Evolutionary conservation across 768 basidiomycete species (phyloP), one percentile per base, ranked within the genome.

Genomic region (Tylopilus plumbeoviolaceoides): DNA sequence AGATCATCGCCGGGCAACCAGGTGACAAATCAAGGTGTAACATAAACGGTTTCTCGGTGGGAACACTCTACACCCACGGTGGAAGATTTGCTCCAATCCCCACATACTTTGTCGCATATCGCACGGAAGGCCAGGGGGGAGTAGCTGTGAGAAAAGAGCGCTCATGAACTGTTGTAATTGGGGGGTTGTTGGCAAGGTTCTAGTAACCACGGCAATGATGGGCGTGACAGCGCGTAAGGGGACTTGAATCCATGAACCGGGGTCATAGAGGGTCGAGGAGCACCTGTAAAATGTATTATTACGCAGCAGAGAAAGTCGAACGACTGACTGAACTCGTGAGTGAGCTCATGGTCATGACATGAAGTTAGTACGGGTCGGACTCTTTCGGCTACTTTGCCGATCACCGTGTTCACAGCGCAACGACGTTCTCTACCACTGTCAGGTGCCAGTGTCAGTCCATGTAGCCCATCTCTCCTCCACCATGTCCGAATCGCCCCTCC

Each of bases 401-500:
- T 48, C 28, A 40, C 44, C 27, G 45, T 52, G 50, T 48, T 48
- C 46, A 46, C 48, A 42, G 23, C 25, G 31, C 52, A 47, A 28
- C 35, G 12, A 35, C 11, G 12, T 30, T 48, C 41, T 43, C 48
- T 46, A n/a, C n/a, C n/a, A n/a, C n/a, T n/a, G n/a, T n/a, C n/a
- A n/a, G n/a, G n/a, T 46, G 33, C 44, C 31, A 25, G 21, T 15
- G 39, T 48, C 28, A 39, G 54, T 46, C 38, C 48, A 63, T 63
- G 63, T 55, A 53, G 39, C 25, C 12, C 35, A 30, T 49, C 27
- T 28, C 43, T 30, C 30, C 30, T 30, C 48, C 44, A 44, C 17
- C 52, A 66, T 67, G 64, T 53, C 56, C 9, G 43, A 47, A 25
- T 55, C 53, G 6, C 48, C 57, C 33, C 35, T 31, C n/a, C 18